Evolutionary conservation across 768 basidiomycete genomes (phyloP).

Genomic region (Plicaturopsis crispa): DNA sequence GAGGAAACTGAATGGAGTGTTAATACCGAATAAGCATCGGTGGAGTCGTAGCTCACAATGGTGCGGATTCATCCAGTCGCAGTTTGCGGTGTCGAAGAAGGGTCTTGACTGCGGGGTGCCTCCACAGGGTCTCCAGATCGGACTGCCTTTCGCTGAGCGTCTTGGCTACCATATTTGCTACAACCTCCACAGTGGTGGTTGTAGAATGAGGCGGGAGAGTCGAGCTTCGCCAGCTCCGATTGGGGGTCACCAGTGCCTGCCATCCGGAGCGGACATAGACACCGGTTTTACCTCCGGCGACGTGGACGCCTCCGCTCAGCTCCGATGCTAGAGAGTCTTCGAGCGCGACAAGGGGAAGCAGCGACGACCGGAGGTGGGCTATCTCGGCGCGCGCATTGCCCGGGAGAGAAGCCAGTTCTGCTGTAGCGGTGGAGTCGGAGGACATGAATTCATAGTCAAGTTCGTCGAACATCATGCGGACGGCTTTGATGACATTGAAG

Average conservation of each 20-base stretch:
- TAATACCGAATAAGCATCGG: slow-evolving; percentile 1
- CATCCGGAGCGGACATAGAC: slow-evolving; percentile 68
- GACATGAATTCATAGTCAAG: slow-evolving; percentile 49
- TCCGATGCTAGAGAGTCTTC: slow-evolving; percentile 65
- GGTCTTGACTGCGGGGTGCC: slow-evolving; percentile 54
- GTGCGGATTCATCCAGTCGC: slow-evolving; percentile 66
- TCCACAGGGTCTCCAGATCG: slow-evolving; percentile 61
- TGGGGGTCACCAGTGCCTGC: slow-evolving; percentile 51
- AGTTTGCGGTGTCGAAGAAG: slow-evolving; percentile 52
- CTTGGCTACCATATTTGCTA: slow-evolving; percentile 47
- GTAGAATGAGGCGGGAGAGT: slow-evolving; percentile 22
- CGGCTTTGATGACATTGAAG: slow-evolving; percentile 76
- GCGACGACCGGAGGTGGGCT: slow-evolving; percentile 39
- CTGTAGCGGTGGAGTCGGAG: slow-evolving; percentile 11
- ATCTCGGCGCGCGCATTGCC: slow-evolving; percentile 31
- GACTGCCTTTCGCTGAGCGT: slow-evolving; percentile 40
- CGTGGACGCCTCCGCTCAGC: slow-evolving; percentile 55
- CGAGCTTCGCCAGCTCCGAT: slow-evolving; percentile 32
- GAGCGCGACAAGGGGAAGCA: slow-evolving; percentile 58
- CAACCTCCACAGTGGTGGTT: slow-evolving; percentile 26
- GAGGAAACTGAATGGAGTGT: slow-evolving; percentile 47
- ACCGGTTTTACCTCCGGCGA: slow-evolving; percentile 51
- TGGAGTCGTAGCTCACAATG: slow-evolving; percentile 58
- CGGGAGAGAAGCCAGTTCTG: slow-evolving; percentile 8
- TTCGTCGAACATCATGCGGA: slow-evolving; percentile 68